Evolutionary conservation across 2,329 filamentous ascomycete species (phyloP), one percentile per base, ranked within the genome.

Genomic region (Botrytis deweyae): DNA sequence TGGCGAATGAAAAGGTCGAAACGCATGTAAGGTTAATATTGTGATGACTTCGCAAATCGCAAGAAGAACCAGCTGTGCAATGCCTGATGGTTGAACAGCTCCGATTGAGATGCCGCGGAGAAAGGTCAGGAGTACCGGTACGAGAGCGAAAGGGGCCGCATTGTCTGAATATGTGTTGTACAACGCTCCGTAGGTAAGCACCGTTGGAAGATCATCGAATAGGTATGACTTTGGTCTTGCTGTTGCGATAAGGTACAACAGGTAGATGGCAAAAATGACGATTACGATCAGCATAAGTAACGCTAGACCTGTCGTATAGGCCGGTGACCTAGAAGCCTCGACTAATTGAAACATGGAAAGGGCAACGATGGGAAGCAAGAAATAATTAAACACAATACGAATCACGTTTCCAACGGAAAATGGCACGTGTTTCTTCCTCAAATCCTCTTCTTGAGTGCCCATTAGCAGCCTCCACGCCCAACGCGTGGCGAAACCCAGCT

Each of bases 131-230:
- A 97, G 85, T 25, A 97, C 90, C 1, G 95, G 95, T 33, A 98
- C 90, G 61, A 97, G 87, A 10, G 95, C 94, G 82, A 97, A 99
- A 0, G 93, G 91, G 12, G 95, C 93, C 0, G 94, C 94, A 81
- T 95, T 93, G 81, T 99, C 96, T 38, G 93, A 96, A 82, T 97
- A 98, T 0, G 96, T 99, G 83, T 99, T 99, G 83, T 99, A 99
- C 12, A 99, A 86, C 8, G 96, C 94, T 0, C 96, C 96, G 79
- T 97, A 98, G 1, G 94, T 87, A 3, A 99, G 86, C 14, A 98
- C 90, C 0, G 94, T 98, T 10, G 94, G 90, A 67, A 99, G 86
- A 80, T 98, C 94, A 82, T 99, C 96, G 81, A 98, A 99, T 16
- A 99, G 87, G 77, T 94, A 92, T 2, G 94, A 92, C 75, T 94